Percentiles rank a stretch among this genome's conserved stretches.
These are phyloP conservation scores for Asterella californica DNA, from an alignment of 225 moss, liverwort and hornwort genomes.

Conservation along the genomic window DNA sequence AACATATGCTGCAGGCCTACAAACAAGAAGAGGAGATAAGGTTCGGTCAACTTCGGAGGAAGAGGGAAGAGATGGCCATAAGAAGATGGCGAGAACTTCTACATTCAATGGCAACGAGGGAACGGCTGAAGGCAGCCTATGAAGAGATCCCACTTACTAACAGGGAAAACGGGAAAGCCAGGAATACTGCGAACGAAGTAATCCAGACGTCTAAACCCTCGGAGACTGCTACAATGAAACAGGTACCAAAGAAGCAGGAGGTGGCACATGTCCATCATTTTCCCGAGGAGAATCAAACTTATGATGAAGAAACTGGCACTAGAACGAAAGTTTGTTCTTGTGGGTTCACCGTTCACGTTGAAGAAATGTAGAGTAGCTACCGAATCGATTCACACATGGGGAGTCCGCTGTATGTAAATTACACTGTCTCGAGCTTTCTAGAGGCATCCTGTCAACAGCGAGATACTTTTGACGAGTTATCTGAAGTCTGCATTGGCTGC, in stretches of 20 bases:
- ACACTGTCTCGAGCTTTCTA: too few relatives aligned
- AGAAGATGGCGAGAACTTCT: slow-evolving; percentile 41
- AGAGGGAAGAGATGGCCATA: slow-evolving; percentile 37
- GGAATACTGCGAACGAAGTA: neutral
- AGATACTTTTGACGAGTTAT: too few relatives aligned
- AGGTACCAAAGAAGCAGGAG: slow-evolving; percentile 27
- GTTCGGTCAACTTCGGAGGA: slow-evolving; percentile 23
- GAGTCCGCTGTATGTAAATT: neutral
- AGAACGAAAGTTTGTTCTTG: slow-evolving; percentile 72
- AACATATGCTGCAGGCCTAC: slow-evolving; percentile 29
- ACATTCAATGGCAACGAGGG: slow-evolving; percentile 41
- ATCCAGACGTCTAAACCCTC: neutral
- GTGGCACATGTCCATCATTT: slow-evolving; percentile 66
- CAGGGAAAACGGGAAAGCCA: neutral
- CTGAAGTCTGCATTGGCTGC: too few relatives aligned
- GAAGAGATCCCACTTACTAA: slow-evolving; percentile 17
- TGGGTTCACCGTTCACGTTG: slow-evolving; percentile 69
- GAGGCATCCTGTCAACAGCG: too few relatives aligned
- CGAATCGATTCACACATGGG: neutral
- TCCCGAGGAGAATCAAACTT: slow-evolving; percentile 52
- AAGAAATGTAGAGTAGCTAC: slow-evolving; percentile 60
- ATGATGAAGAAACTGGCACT: slow-evolving; percentile 66
- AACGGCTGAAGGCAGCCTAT: slow-evolving; percentile 36
- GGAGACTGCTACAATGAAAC: slow-evolving; percentile 5
- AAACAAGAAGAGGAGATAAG: slow-evolving; percentile 33